Evolutionary conservation across 495 filamentous ascomycete species (phyloP).

Genomic region (Xylaria longipes): DNA sequence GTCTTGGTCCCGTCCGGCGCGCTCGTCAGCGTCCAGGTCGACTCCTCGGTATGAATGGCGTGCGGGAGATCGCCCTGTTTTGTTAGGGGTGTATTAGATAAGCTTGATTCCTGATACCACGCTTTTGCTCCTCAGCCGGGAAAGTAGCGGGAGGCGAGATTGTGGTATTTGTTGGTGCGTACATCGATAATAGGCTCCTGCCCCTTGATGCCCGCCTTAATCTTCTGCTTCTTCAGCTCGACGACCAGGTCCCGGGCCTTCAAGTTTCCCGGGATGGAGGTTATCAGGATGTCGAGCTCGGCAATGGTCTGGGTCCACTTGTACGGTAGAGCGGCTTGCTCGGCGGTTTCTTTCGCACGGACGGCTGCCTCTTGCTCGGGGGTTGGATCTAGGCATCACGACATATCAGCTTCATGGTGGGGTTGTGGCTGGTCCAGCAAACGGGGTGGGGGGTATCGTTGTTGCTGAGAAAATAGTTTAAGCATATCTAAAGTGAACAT

Average conservation of each 20-base stretch:
- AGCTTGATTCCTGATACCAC: no score
- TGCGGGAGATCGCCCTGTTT: conserved; percentile 83
- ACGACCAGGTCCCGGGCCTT: conserved; percentile 86
- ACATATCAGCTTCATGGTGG: conserved; percentile 31
- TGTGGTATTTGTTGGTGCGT: conserved; percentile 31
- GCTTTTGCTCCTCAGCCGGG: no score
- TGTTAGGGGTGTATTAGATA: neutral
- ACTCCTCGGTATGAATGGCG: conserved; percentile 80
- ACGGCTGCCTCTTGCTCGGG: conserved; percentile 70
- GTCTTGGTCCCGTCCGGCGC: conserved; percentile 70
- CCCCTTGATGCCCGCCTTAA: conserved; percentile 87
- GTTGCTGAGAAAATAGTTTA: neutral
- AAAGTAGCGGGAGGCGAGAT: neutral
- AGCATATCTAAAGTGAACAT: neutral
- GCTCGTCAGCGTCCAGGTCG: conserved; percentile 89
- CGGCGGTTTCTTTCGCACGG: conserved; percentile 78
- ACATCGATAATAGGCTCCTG: conserved; percentile 87
- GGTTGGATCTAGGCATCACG: conserved; percentile 51
- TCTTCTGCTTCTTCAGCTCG: conserved; percentile 76
- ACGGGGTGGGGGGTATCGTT: neutral
- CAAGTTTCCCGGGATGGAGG: conserved; percentile 74
- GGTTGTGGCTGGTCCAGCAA: neutral
- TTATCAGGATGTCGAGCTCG: conserved; percentile 82
- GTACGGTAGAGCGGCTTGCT: conserved; percentile 93
- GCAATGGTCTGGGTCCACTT: conserved; percentile 97